These are phyloP conservation scores for Coemansia biformis DNA, from an alignment of 192 early-diverging fungal genomes.

Conservation along the genomic window DNA sequence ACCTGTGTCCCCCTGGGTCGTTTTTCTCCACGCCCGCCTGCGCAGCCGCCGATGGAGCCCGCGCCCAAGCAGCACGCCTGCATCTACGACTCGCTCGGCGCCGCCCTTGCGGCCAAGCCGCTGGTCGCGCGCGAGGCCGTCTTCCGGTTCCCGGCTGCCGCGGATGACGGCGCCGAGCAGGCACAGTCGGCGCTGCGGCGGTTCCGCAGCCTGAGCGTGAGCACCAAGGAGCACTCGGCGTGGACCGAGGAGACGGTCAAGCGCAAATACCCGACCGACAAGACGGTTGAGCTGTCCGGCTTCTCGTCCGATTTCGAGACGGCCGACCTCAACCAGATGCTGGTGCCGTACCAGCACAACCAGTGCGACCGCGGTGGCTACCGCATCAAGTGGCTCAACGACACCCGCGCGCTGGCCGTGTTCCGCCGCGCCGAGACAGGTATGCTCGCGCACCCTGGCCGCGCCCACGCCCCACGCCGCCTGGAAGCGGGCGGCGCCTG, in stretches of 20 bases:
- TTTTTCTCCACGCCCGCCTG: no score
- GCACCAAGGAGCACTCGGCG: constrained; percentile 41
- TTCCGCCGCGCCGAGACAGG: constrained; percentile 51
- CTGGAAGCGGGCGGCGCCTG: no score
- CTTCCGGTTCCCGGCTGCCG: constrained; percentile 28
- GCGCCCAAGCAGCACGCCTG: constrained; percentile 38
- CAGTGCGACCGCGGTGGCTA: constrained; percentile 49
- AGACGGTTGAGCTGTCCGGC: constrained; percentile 47
- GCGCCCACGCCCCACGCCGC: no score
- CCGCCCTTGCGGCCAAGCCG: constrained; percentile 38
- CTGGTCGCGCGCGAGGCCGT: constrained; percentile 40
- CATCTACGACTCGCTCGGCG: constrained; percentile 38
- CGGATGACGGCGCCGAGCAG: constrained; percentile 35
- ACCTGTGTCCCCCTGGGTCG: no score
- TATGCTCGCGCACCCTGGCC: constrained; percentile 8
- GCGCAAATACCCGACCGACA: constrained; percentile 50
- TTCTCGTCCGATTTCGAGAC: constrained; percentile 52
- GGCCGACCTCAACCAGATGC: constrained; percentile 51
- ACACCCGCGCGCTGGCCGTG: constrained; percentile 48
- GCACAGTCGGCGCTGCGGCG: constrained; percentile 23
- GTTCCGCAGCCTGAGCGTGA: constrained; percentile 51
- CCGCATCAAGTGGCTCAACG: constrained; percentile 53
- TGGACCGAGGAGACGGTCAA: constrained; percentile 49
- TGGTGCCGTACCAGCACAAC: constrained; percentile 53
- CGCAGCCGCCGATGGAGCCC: constrained; percentile 45